A percentile compares a stretch with the other conserved stretches of the same genome.
These are phyloP conservation scores for Allium sativum DNA, from an alignment of 106 monocot genomes.

Conservation along the genomic window DNA sequence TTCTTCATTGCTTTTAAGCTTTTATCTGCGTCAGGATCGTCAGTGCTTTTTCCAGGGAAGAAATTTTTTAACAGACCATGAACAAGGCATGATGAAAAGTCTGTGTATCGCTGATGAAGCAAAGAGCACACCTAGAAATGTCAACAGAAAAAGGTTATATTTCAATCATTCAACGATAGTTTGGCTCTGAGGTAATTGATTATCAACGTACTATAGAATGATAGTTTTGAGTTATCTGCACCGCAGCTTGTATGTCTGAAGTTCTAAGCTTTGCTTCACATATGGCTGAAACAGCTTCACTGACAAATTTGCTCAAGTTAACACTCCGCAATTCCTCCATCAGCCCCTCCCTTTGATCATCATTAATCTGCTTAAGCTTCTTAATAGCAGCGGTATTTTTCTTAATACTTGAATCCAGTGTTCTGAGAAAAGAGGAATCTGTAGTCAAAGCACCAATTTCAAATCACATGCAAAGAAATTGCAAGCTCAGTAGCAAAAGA, in stretches of 20 bases:
- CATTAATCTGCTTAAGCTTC: conserved; percentile 90
- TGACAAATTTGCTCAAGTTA: conserved; percentile 97
- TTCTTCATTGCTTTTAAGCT: conserved; percentile 79
- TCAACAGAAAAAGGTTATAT: background rate
- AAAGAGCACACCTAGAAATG: conserved; percentile 48
- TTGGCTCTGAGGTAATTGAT: too few species aligned
- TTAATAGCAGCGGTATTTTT: conserved; percentile 85
- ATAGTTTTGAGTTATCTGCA: conserved; percentile 44
- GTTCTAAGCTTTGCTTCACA: conserved; percentile 85
- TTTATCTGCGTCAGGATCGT: conserved; percentile 65
- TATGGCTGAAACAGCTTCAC: conserved; percentile 91
- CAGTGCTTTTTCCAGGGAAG: conserved; percentile 81
- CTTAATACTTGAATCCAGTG: conserved; percentile 89
- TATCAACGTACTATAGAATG: background rate
- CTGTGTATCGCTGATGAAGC: conserved; percentile 94
- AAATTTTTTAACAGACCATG: conserved; percentile 85
- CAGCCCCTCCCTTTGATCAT: conserved; percentile 78
- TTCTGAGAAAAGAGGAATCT: conserved; percentile 80
- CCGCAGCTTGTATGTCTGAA: conserved; percentile 94
- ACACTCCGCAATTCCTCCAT: conserved; percentile 87
- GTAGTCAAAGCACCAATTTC: conserved; percentile 9
- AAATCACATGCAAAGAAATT: background rate
- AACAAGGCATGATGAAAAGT: conserved; percentile 79
- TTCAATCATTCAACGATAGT: background rate
- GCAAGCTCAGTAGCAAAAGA: background rate